A percentile compares a stretch with the other conserved stretches of the same genome.
These are phyloP conservation scores for Nicotiana paniculata DNA, from an alignment of 257 asterid genomes.

Conservation along the genomic window DNA sequence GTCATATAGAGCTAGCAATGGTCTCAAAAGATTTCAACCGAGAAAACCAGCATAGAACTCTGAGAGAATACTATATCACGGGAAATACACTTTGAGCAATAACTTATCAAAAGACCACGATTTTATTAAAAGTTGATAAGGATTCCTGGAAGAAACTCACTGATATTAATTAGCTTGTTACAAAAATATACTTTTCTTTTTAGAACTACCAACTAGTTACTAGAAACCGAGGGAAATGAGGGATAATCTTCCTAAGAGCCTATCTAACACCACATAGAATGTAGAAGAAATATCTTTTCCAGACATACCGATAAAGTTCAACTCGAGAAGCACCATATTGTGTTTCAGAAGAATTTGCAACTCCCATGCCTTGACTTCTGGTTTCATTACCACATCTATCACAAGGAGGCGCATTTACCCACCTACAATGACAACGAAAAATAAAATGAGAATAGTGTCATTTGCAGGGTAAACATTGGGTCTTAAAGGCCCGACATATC, in stretches of 20 bases:
- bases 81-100: neutral
- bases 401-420: slow-evolving; percentile 95
- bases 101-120: neutral
- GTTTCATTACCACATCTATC: slow-evolving; percentile 70
- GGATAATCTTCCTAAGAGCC: neutral
- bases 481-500: neutral
- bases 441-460: neutral
- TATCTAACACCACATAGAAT: neutral
- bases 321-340: slow-evolving; percentile 76
- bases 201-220: neutral
- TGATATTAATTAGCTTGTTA: neutral
- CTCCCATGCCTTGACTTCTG: slow-evolving; percentile 65
- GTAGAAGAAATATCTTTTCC: neutral
- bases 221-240: neutral
- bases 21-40: neutral
- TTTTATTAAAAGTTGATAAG: neutral
- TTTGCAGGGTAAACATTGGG: neutral
- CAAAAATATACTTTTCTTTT: neutral
- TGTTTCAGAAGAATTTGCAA: slow-evolving; percentile 50
- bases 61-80: neutral
- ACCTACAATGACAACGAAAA: slow-evolving; percentile 35
- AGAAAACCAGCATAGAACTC: neutral
- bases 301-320: slow-evolving; percentile 68
- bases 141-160: neutral
- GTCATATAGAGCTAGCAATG: neutral